Base-by-base conservation (phyloP, 2,329 filamentous ascomycete genomes). In the Bipolaris bicolor region DNA sequence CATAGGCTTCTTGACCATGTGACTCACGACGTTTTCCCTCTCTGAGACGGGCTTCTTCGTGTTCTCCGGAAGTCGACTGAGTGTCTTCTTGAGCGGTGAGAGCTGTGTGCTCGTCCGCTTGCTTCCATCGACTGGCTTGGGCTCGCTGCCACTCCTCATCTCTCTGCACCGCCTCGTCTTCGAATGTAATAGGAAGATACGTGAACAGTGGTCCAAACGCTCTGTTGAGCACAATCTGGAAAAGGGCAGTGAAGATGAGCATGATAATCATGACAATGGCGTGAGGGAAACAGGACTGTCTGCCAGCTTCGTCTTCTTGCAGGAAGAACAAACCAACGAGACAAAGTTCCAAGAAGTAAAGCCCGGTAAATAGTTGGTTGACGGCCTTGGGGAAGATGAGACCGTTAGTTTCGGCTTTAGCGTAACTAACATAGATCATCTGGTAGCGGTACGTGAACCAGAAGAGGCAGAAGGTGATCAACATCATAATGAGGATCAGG, bases 381-480 rank as follows among this genome's bases (percentile, higher is more conserved):
- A 98, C 90, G 0, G 95, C 95, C 34, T 89, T 86, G 0, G 95
- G 95, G 69, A 97, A 99, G 49, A 98, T 80, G 1, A 98, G 84
- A 41, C 95, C 95, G 39, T 95, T 95, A 0, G 94, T 99, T 76
- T 99, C 95, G 58, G 90, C 87, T 64, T 88, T 86, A 75, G 96
- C 96, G 50, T 92, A 90, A 24, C 88, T 96, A 58, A 99, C 93
- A 69, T 97, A 99, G 18, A 99, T 84, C 80, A 96, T 96, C 65
- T 94, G 94, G 78, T 98, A 98, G n/a, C 94, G 87, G 74, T 98
- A 92, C 0, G 95, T 94, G 43, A 97, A 83, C 93, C 93, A 99
- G 63, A 98, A 88, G 0, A 99, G 81, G 45, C 86, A 84, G 74
- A 98, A 98, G 0, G 94, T 97, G 73, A 98, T 87, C 68, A 97